Conservation (phyloP, 306 rosid species). For the Prunus persica region DNA sequence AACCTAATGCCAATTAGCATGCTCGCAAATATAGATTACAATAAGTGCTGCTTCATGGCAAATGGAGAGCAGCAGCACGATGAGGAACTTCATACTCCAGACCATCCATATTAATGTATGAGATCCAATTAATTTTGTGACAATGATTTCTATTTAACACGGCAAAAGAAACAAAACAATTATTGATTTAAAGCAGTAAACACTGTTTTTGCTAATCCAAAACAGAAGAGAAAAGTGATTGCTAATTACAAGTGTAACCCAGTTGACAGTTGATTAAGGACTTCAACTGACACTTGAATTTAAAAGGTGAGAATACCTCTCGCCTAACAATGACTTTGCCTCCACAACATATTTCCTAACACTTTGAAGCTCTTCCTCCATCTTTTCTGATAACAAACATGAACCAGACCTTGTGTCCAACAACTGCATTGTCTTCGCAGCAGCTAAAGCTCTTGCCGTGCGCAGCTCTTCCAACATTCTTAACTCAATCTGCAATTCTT, state of each 20-base stretch:
- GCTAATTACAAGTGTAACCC: constrained; percentile 11
- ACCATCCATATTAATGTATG: background rate
- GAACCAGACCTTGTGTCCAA: constrained; percentile 36
- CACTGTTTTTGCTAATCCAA: constrained; percentile 7
- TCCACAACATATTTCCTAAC: constrained; percentile 48
- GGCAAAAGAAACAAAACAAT: background rate
- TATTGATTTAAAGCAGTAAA: background rate
- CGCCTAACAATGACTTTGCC: constrained; percentile 52
- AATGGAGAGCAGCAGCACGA: too few species aligned
- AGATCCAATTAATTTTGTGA: background rate
- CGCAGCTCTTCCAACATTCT: constrained; percentile 45
- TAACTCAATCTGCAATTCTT: constrained; percentile 47
- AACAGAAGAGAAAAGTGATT: background rate
- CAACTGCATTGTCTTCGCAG: constrained; percentile 36
- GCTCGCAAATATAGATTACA: too few species aligned
- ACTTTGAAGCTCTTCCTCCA: constrained; percentile 51
- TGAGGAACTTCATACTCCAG: too few species aligned
- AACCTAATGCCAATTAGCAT: too few species aligned
- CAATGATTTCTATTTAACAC: background rate
- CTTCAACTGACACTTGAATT: constrained; percentile 35
- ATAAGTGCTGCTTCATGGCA: too few species aligned
- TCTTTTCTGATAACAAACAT: constrained; percentile 43
- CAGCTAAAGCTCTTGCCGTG: constrained; percentile 39
- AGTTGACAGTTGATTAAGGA: constrained; percentile 6
- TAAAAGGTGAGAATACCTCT: constrained; percentile 12